Evolutionary conservation across 1,284 basidiomycete species (phyloP).

Genomic region (Cystobasidium slooffiae): DNA sequence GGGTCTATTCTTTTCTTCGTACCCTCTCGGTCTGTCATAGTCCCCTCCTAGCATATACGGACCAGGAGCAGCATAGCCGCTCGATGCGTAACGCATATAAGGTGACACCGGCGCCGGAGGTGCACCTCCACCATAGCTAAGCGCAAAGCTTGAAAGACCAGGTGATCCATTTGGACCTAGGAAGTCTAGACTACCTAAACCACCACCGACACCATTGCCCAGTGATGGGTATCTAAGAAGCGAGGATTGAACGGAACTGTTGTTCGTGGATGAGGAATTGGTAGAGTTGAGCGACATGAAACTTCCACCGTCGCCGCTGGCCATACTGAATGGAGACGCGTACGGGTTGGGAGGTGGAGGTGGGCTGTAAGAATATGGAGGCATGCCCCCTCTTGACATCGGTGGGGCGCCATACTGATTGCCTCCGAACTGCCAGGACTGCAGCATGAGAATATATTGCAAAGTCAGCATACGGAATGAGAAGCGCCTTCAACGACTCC

Average conservation of each 20-base stretch:
- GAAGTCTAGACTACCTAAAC: slow-evolving; percentile 3
- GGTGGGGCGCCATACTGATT: not conserved
- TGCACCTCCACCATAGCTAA: not conserved
- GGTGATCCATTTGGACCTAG: not conserved
- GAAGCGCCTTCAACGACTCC: not conserved
- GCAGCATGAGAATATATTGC: not conserved
- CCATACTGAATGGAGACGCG: not conserved
- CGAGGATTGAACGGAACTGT: not conserved
- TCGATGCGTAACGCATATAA: slow-evolving; percentile 4
- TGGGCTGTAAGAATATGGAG: slow-evolving; percentile 10
- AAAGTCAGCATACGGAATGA: not conserved
- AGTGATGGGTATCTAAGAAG: slow-evolving; percentile 12
- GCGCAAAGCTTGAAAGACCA: not conserved
- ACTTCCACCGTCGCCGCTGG: not conserved
- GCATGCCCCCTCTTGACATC: not conserved
- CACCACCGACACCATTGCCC: slow-evolving; percentile 1
- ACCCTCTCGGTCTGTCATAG: slow-evolving; percentile 22
- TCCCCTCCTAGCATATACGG: not conserved
- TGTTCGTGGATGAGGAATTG: slow-evolving; percentile 6
- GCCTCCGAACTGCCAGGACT: slow-evolving; percentile 12
- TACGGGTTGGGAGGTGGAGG: slow-evolving; percentile 6
- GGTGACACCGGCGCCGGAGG: slow-evolving; percentile 3
- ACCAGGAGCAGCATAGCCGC: slow-evolving; percentile 1
- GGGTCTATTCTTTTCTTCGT: slow-evolving; percentile 30
- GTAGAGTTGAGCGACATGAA: not conserved